These are phyloP conservation scores for Zygoascus hellenicus DNA, from an alignment of 1,139 yeast species.

Conservation along the genomic window DNA sequence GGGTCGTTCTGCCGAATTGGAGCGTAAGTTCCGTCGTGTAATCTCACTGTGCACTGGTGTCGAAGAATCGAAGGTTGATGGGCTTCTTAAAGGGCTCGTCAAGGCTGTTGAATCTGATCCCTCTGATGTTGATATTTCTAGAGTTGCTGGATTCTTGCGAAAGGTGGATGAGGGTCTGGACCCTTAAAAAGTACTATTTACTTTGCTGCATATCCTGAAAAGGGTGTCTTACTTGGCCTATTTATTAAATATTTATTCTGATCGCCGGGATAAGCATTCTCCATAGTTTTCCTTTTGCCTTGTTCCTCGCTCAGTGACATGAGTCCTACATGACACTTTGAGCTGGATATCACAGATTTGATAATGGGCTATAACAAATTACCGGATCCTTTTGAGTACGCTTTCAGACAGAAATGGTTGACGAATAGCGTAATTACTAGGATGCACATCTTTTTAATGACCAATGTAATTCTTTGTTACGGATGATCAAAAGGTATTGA, in stretches of 20 bases:
- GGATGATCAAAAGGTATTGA: background rate
- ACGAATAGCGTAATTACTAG: slow-evolving; percentile 20
- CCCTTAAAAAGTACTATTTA: slow-evolving; percentile 9
- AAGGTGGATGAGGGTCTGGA: slow-evolving; percentile 32
- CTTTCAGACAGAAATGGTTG: slow-evolving; percentile 15
- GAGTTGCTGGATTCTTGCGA: slow-evolving; percentile 45
- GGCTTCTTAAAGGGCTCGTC: slow-evolving; percentile 72
- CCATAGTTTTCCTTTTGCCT: slow-evolving; percentile 20
- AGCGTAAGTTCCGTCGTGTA: slow-evolving; percentile 80
- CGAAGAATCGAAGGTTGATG: slow-evolving; percentile 71
- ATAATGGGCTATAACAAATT: slow-evolving; percentile 19
- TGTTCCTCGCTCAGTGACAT: slow-evolving; percentile 31
- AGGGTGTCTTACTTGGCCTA: slow-evolving; percentile 5
- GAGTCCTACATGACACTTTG: slow-evolving; percentile 15
- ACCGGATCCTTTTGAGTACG: slow-evolving; percentile 21
- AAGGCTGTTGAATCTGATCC: slow-evolving; percentile 88
- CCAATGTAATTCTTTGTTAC: background rate
- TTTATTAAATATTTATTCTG: slow-evolving; percentile 4
- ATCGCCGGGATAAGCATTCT: background rate
- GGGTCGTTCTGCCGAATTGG: slow-evolving; percentile 56
- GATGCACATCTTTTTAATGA: slow-evolving; percentile 13
- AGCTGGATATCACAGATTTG: slow-evolving; percentile 22
- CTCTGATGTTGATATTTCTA: slow-evolving; percentile 53
- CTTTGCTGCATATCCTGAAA: slow-evolving; percentile 1
- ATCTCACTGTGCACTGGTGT: slow-evolving; percentile 90